Evolutionary conservation across 345 rosid species (phyloP), one percentile per base, ranked within the genome.

Genomic region (Anastatica hierochuntica): DNA sequence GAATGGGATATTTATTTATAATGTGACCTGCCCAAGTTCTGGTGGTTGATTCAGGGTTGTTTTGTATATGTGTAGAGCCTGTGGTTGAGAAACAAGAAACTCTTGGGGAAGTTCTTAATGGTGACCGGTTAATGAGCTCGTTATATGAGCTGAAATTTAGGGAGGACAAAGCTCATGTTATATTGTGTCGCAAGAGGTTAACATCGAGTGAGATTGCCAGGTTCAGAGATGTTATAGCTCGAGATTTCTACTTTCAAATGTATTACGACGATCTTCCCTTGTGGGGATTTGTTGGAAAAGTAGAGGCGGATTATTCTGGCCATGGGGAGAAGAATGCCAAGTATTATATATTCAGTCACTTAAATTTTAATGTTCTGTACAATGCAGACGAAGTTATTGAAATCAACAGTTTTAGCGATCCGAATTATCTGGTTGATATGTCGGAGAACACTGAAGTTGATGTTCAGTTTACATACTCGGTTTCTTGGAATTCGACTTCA

Each of bases 271-370:
- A 82, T 75, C 94, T 90, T 26, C 95, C 95, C 12, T 61, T 86
- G 18, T 90, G 95, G 97, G 97, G 94, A 35, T 90, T 78, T 71
- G 24, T 86, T 60, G 97, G 97, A 33, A 90, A 83, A 79, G 54
- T 71, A 27, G 95, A 86, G 60, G 76, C 62, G 3, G 73, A 62
- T 30, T 72, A 74, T 36, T 47, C 58, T 75, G 55, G 47, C 43
- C 67, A 11, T 11, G 53, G 43, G 20, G 62, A 63, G 54, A 64
- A 62, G 60, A 24, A 40, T 33, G 37, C 62, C 16, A 82, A 72
- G 64, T 82, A 78, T 53, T 80, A 76, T 71, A 46, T 90, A 36
- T 90, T 86, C 66, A 84, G 69, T 50, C 89, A 80, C 56, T 68
- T 86, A 14, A 72, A 64, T 27, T 90, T 90, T 64, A 75, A 75